Conservation (phyloP, 768 basidiomycete species). For the Suillus weaverae region DNA sequence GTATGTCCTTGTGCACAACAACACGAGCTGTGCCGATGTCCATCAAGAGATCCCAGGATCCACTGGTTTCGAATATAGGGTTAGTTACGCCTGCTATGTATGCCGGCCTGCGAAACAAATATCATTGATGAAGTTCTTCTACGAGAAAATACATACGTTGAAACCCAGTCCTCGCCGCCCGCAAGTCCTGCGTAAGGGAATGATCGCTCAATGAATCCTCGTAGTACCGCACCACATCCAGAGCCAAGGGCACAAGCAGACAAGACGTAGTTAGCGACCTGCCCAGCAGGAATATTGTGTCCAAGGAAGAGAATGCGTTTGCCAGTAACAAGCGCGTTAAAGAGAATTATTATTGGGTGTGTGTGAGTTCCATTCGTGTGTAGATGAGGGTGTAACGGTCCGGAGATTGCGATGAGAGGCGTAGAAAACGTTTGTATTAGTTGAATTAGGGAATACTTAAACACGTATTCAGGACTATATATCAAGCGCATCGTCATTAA, state of each 20-base stretch:
- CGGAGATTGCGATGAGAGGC: slow-evolving; percentile 56
- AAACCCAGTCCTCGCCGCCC: slow-evolving; percentile 87
- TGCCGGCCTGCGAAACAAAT: slow-evolving; percentile 57
- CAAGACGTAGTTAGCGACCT: slow-evolving; percentile 89
- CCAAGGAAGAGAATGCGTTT: slow-evolving; percentile 97
- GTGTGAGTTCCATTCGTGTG: slow-evolving; percentile 90
- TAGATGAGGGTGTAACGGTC: slow-evolving; percentile 86
- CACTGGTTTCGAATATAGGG: slow-evolving; percentile 88
- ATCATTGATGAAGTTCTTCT: neutral
- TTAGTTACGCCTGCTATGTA: slow-evolving; percentile 98
- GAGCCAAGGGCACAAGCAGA: slow-evolving; percentile 93
- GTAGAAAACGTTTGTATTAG: slow-evolving; percentile 82
- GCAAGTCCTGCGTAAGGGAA: slow-evolving; percentile 95
- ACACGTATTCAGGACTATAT: slow-evolving; percentile 13
- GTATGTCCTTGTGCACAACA: slow-evolving; percentile 85
- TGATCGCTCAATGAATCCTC: slow-evolving; percentile 87
- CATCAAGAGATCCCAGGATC: slow-evolving; percentile 91
- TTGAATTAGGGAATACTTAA: slow-evolving; percentile 88
- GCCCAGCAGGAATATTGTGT: slow-evolving; percentile 83
- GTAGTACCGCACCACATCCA: slow-evolving; percentile 80
- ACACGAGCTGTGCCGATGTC: slow-evolving; percentile 88
- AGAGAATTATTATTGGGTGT: slow-evolving; percentile 91
- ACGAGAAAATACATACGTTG: slow-evolving; percentile 58
- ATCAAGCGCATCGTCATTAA: neutral
- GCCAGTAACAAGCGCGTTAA: slow-evolving; percentile 93